Conservation (phyloP, 768 basidiomycete species). For the Suillus luteus region DNA sequence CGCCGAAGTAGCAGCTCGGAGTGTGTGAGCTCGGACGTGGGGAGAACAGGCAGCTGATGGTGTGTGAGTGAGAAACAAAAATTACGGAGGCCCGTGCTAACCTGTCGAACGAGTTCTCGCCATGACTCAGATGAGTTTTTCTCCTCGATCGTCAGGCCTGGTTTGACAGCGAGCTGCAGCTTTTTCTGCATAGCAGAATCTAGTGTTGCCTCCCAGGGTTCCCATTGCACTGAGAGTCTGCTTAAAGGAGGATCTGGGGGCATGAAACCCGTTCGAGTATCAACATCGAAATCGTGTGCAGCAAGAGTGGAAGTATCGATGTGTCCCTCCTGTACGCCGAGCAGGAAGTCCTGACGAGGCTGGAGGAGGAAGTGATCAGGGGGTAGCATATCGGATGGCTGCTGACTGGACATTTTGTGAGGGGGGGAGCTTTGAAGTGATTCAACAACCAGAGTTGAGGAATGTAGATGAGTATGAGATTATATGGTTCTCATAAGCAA, state of each 20-base stretch:
- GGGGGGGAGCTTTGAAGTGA: background rate
- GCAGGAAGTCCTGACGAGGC: slow-evolving; percentile 33
- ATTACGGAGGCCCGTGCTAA: slow-evolving; percentile 30
- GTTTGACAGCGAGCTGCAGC: slow-evolving; percentile 59
- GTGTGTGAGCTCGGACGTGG: slow-evolving; percentile 44
- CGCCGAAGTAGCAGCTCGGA: slow-evolving; percentile 64
- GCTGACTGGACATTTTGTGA: background rate
- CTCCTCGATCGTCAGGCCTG: slow-evolving; percentile 38
- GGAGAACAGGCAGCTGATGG: slow-evolving; percentile 55
- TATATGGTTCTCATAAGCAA: background rate
- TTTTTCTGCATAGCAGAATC: slow-evolving; percentile 48
- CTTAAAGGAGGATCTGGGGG: slow-evolving; percentile 71
- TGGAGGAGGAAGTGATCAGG: slow-evolving; percentile 38
- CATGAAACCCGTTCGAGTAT: slow-evolving; percentile 90
- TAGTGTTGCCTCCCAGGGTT: slow-evolving; percentile 69
- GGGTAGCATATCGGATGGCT: slow-evolving; percentile 14
- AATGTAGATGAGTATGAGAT: background rate
- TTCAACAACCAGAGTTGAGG: background rate
- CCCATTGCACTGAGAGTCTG: slow-evolving; percentile 64
- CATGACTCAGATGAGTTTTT: slow-evolving; percentile 49
- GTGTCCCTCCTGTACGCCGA: slow-evolving; percentile 24
- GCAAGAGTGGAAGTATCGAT: slow-evolving; percentile 66
- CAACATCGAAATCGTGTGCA: slow-evolving; percentile 90
- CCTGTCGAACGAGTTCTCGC: slow-evolving; percentile 52
- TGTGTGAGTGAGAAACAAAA: slow-evolving; percentile 9